Percentiles rank a stretch among this genome's conserved stretches.
These are phyloP conservation scores for Nicotiana undulata DNA, from an alignment of 257 asterid genomes.

Conservation along the genomic window DNA sequence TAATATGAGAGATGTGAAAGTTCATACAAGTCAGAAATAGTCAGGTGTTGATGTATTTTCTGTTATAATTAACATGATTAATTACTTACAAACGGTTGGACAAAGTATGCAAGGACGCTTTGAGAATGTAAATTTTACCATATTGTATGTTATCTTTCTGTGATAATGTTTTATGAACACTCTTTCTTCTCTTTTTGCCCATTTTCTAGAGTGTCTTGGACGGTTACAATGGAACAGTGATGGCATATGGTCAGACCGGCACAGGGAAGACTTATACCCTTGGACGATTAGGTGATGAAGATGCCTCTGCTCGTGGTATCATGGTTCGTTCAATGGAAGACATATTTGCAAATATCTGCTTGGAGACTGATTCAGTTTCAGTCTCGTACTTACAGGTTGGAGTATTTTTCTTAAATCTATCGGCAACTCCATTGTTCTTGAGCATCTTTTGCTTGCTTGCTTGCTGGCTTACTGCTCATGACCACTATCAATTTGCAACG, in stretches of 20 bases:
- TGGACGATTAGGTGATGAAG: slow-evolving; percentile 95
- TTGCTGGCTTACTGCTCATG: neutral
- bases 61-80: neutral
- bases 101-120: neutral
- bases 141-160: neutral
- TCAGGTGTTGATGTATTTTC: neutral
- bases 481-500: neutral
- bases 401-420: neutral
- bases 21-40: neutral
- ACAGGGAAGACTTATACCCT: slow-evolving; percentile 98
- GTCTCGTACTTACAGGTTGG: slow-evolving; percentile 95
- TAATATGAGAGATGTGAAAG: neutral
- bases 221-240: slow-evolving; percentile 97
- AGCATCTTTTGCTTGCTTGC: neutral
- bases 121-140: neutral
- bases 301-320: slow-evolving; percentile 96
- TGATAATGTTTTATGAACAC: neutral
- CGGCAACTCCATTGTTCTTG: neutral
- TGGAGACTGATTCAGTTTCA: slow-evolving; percentile 67
- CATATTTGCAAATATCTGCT: slow-evolving; percentile 72
- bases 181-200: neutral
- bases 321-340: slow-evolving; percentile 99
- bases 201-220: slow-evolving; percentile 77
- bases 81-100: neutral
- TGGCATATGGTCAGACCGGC: slow-evolving; percentile 99